Conservation (phyloP, 352 stramenopile species). For the Chrysophaeum taylorii region DNA sequence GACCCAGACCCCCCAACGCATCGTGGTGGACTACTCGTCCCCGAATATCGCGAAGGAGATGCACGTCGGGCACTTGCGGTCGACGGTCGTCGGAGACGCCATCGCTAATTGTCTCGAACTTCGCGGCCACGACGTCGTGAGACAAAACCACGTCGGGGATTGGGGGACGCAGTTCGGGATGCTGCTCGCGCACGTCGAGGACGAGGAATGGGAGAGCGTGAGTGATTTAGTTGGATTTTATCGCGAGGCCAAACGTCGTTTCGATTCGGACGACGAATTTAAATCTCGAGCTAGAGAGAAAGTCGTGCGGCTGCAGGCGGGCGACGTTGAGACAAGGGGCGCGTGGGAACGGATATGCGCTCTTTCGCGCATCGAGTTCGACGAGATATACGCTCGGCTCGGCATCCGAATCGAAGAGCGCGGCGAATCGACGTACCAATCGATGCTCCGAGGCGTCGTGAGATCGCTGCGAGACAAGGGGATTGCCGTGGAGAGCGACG, state of each 20-base stretch:
- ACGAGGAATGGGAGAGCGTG: slow-evolving; percentile 85
- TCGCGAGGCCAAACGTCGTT: slow-evolving; percentile 76
- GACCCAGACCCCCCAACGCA: not conserved
- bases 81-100: slow-evolving; percentile 79
- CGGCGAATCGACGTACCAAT: slow-evolving; percentile 84
- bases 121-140: slow-evolving; percentile 56
- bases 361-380: slow-evolving; percentile 67
- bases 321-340: slow-evolving; percentile 53
- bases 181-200: slow-evolving; percentile 97
- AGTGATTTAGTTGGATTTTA: slow-evolving; percentile 87
- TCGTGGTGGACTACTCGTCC: slow-evolving; percentile 72
- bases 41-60: slow-evolving; percentile 93
- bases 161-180: slow-evolving; percentile 99
- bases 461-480: slow-evolving; percentile 77
- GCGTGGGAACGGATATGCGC: slow-evolving; percentile 74
- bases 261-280: slow-evolving; percentile 89
- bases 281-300: slow-evolving; percentile 88
- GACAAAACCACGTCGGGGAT: slow-evolving; percentile 82
- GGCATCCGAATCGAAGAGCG: slow-evolving; percentile 66
- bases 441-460: slow-evolving; percentile 71
- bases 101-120: slow-evolving; percentile 76
- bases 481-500: slow-evolving; percentile 63
- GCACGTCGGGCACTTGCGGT: slow-evolving; percentile 81
- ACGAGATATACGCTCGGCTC: slow-evolving; percentile 73
- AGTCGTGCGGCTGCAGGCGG: slow-evolving; percentile 91